Base-by-base conservation (phyloP, 2,329 filamentous ascomycete species). In the Purpureocillium takamizusanense region DNA sequence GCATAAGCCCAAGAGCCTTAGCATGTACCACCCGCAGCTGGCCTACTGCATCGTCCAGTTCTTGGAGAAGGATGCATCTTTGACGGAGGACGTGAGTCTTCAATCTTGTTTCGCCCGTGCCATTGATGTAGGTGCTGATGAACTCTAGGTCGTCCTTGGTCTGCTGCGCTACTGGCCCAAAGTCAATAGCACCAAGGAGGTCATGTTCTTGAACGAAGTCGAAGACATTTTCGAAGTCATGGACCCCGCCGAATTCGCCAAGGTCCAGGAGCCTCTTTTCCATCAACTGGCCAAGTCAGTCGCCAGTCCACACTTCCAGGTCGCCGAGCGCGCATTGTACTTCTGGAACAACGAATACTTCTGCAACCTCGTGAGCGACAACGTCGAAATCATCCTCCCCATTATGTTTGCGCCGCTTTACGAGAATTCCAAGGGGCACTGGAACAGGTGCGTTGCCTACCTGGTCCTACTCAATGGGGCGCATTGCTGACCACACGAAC, bases 311-410 rank as follows among this genome's bases (percentile, higher is more conserved):
- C 92, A 98, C 63, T 98, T 98, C 69, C 92, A 98, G 70, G 92
- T 98, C 42, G 92, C 92, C 14, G 92, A 98, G 66, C 81, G 92
- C 48, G 92, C 92, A 5, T 74, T 98, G 21, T 98, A 98, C 67
- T 98, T 98, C 69, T 98, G 92, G 92, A 98, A 98, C 72, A 98
- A 98, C 57, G 92, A 98, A 62, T 98, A 98, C 62, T 98, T 98
- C 67, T 98, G 92, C 72, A 98, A 97, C 57, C 73, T 98, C 42
- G 92, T 98, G 50, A 95, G 89, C 68, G 92, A 98, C 65, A 98
- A 98, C 54, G 92, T 98, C 39, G 90, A 97, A 55, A 90, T 95
- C 34, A 98, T 98, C 52, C 72, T 98, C 33, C 92, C 92, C 4
- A 98, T 98, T 58, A 98, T 98, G 92, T 98, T 98, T 65, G 89